These are phyloP conservation scores for Candida peoriensis DNA, from an alignment of 805 yeast genomes.

Conservation along the genomic window DNA sequence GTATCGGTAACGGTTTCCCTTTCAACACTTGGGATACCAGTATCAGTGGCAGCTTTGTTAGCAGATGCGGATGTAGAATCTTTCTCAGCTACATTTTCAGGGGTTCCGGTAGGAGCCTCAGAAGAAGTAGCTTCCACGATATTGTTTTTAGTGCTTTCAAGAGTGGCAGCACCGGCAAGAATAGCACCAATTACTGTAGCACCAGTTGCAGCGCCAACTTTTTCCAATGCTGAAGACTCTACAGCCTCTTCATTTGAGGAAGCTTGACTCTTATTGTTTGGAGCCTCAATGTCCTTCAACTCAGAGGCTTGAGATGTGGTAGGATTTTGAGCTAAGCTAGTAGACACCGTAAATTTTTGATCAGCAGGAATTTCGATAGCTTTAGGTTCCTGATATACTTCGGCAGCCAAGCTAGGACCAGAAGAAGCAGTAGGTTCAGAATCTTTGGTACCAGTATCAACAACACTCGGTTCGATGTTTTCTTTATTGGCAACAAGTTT, in stretches of 20 bases:
- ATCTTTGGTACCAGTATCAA: background rate
- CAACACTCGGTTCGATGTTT: slow-evolving; percentile 4
- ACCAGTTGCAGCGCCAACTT: background rate
- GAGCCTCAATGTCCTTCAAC: too few relatives aligned
- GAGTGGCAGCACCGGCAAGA: too few relatives aligned
- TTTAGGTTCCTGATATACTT: slow-evolving; percentile 3
- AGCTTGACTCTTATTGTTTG: too few relatives aligned
- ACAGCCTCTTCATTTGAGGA: background rate
- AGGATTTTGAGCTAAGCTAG: too few relatives aligned
- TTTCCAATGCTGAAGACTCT: slow-evolving; percentile 1
- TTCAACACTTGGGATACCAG: too few relatives aligned
- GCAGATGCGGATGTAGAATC: too few relatives aligned
- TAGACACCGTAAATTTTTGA: background rate
- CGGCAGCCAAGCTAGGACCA: slow-evolving; percentile 2
- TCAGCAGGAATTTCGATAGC: slow-evolving; percentile 3
- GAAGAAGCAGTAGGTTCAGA: slow-evolving; percentile 20
- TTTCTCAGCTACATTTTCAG: too few relatives aligned
- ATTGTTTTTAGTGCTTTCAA: background rate
- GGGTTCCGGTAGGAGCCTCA: too few relatives aligned
- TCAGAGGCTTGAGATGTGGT: too few relatives aligned
- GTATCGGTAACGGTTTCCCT: too few relatives aligned
- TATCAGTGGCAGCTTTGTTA: too few relatives aligned
- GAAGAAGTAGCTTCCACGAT: background rate
- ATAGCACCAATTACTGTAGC: background rate
- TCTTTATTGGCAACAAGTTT: slow-evolving; percentile 11